Evolutionary conservation across 2,329 filamentous ascomycete species (phyloP).

Genomic region (Exophiala sideris): DNA sequence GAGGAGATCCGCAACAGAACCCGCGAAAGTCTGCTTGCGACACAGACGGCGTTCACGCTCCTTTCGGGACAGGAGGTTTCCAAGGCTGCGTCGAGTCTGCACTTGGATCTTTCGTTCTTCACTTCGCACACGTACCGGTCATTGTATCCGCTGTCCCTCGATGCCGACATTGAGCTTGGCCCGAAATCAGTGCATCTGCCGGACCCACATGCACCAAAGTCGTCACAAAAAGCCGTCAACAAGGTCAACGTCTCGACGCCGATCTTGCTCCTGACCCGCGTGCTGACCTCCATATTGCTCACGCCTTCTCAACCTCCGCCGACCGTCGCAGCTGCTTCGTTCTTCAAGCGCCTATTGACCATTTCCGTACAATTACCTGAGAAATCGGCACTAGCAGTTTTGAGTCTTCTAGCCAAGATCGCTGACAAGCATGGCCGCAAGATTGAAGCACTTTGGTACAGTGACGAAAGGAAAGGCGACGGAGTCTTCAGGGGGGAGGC

Average conservation of each 20-base stretch:
- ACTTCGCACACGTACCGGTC: slow-evolving; percentile 88
- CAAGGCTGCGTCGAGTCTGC: slow-evolving; percentile 74
- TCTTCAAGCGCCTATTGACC: slow-evolving; percentile 85
- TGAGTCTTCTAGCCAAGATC: slow-evolving; percentile 74
- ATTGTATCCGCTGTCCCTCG: slow-evolving; percentile 71
- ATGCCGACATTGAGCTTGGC: slow-evolving; percentile 79
- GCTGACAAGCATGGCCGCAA: slow-evolving; percentile 78
- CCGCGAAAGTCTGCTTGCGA: slow-evolving; percentile 86
- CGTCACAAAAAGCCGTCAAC: slow-evolving; percentile 40
- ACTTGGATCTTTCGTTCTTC: slow-evolving; percentile 93
- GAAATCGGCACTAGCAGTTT: slow-evolving; percentile 76
- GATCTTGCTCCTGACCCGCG: slow-evolving; percentile 84
- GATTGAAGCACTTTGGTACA: slow-evolving; percentile 84
- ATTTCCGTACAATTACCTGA: slow-evolving; percentile 82
- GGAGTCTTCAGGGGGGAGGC: slow-evolving; percentile 75
- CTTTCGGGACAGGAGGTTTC: slow-evolving; percentile 89
- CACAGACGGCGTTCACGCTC: slow-evolving; percentile 93
- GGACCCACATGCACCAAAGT: slow-evolving; percentile 55
- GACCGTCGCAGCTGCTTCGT: slow-evolving; percentile 81
- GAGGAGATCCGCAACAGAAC: slow-evolving; percentile 66
- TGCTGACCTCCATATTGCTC: slow-evolving; percentile 75
- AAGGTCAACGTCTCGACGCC: slow-evolving; percentile 95
- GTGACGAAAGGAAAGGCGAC: slow-evolving; percentile 88
- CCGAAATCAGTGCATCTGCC: slow-evolving; percentile 70
- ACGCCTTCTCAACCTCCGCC: slow-evolving; percentile 67